Percentiles rank a stretch among this genome's conserved stretches.
phyloP scores from a whole-genome alignment of 257 asterid species.

The Gynochthodes officinalis region DNA sequence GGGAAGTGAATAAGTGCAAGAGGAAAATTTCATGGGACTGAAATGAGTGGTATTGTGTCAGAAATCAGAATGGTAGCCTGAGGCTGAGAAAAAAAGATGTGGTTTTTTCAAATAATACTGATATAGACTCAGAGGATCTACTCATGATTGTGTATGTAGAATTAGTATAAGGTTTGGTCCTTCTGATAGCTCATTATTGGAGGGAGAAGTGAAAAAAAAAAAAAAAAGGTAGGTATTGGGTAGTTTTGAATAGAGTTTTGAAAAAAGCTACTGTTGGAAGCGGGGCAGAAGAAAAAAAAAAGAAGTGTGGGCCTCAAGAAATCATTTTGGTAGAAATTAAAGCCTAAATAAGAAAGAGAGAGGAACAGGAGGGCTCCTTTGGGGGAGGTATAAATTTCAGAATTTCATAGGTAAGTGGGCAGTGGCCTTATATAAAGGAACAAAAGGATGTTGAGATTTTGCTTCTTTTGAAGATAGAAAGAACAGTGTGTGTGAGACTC shows the following conservation, averaged over 20 bases:
- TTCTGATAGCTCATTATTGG: constrained; percentile 47
- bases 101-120: constrained; percentile 29
- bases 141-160: constrained; percentile 59
- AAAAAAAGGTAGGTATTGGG: constrained; percentile 14
- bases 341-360: constrained; percentile 20
- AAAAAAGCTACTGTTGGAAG: constrained; percentile 25
- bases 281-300: constrained; percentile 12
- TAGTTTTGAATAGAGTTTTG: constrained; percentile 39
- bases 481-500: constrained; percentile 21
- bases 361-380: constrained; percentile 10
- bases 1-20: constrained; percentile 13
- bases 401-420: constrained; percentile 1
- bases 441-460: constrained; percentile 73
- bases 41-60: constrained; percentile 66
- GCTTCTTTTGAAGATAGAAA: constrained; percentile 39
- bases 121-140: constrained; percentile 56
- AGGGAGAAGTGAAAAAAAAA: constrained; percentile 25
- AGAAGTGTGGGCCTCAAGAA: constrained; percentile 49
- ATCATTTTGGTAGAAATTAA: constrained; percentile 44
- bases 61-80: constrained; percentile 28
- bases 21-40: constrained; percentile 40
- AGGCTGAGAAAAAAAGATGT: constrained; percentile 34
- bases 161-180: constrained; percentile 40
- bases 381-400: constrained; percentile 23
- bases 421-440: constrained; percentile 63